Evolutionary conservation across 768 basidiomycete species (phyloP), one percentile per base, ranked within the genome.

Genomic region (Mrakia gelida): DNA sequence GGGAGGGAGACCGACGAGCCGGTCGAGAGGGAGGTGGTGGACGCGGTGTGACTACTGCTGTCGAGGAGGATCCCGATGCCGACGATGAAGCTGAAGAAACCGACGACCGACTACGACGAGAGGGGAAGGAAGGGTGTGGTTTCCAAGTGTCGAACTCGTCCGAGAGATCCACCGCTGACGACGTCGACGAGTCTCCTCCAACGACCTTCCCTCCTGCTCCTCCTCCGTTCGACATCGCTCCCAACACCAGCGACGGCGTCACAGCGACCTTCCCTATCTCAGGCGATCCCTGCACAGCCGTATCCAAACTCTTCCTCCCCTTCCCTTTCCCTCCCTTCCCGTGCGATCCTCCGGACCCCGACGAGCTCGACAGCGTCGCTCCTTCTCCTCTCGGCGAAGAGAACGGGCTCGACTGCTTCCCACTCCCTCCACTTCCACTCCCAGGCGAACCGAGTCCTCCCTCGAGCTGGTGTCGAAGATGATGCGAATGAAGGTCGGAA

Each of bases 291-390:
- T 70, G 34, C 8, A 34, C 18, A 15, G 7, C 34, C 18, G 38
- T 18, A 1, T 70, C 67, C 21, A 70, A 41, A 38, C 67, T 70
- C 34, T 38, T 70, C 38, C 67, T 34, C 15, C 67, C 67, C 34
- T 70, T 70, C 10, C 67, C 67, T 41, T 70, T 41, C 9, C 67
- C 38, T 70, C 38, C 38, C 67, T 41, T 70, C 18, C 67, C 67
- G 7, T 21, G 10, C 63, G 63, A 65, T n/a, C 67, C 67, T 8
- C 67, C 67, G 8, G 34, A 18, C 1, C 38, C 23, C 67, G 67
- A 45, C 38, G 67, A 70, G 34, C 38, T 43, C 34, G 65, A 67
- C 67, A 70, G 7, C 67, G 67, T 41, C 34, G 38, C 18, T 15
- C 26, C 26, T n/a, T 70, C 38, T 70, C 67, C 26, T n/a, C 38